These are phyloP conservation scores for Pleomassaria siparia DNA, from an alignment of 2,329 filamentous ascomycete species.

Conservation along the genomic window DNA sequence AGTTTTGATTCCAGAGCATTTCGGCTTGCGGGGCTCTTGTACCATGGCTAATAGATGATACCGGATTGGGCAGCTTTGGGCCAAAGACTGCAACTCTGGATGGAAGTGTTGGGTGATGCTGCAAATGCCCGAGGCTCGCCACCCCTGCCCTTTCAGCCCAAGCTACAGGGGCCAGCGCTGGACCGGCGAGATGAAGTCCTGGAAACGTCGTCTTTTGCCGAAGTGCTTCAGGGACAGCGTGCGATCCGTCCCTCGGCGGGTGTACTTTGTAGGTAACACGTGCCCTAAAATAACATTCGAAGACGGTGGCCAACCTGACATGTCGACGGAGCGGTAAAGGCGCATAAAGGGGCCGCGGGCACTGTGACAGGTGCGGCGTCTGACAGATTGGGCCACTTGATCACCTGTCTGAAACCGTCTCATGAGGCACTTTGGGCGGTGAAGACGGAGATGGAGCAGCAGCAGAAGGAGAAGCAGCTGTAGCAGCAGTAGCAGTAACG, in stretches of 20 bases:
- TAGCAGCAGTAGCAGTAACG: not conserved
- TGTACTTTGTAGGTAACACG: not conserved
- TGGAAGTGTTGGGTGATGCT: not conserved
- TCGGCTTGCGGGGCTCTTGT: too few species aligned
- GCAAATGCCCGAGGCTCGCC: conserved; percentile 3
- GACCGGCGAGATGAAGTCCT: conserved; percentile 1
- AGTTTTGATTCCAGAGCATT: conserved; percentile 1
- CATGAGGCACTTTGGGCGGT: conserved; percentile 16
- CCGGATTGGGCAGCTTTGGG: too few species aligned
- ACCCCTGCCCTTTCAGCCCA: conserved; percentile 7
- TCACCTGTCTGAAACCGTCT: conserved; percentile 18
- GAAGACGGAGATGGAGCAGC: not conserved
- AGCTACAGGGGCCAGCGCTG: conserved; percentile 6
- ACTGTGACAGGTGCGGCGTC: conserved; percentile 14
- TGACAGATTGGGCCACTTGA: conserved; percentile 14
- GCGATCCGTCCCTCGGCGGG: not conserved
- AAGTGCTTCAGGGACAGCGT: conserved; percentile 11
- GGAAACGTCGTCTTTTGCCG: conserved; percentile 1
- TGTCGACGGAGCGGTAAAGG: conserved; percentile 2
- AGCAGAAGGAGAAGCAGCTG: not conserved
- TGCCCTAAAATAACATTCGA: conserved; percentile 5
- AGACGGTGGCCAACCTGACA: not conserved
- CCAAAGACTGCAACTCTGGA: too few species aligned
- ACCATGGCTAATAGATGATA: too few species aligned
- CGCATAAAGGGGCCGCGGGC: conserved; percentile 20